Evolutionary conservation across 2,329 filamentous ascomycete species (phyloP), one percentile per base, ranked within the genome.

Genomic region (Geosmithia morbida): DNA sequence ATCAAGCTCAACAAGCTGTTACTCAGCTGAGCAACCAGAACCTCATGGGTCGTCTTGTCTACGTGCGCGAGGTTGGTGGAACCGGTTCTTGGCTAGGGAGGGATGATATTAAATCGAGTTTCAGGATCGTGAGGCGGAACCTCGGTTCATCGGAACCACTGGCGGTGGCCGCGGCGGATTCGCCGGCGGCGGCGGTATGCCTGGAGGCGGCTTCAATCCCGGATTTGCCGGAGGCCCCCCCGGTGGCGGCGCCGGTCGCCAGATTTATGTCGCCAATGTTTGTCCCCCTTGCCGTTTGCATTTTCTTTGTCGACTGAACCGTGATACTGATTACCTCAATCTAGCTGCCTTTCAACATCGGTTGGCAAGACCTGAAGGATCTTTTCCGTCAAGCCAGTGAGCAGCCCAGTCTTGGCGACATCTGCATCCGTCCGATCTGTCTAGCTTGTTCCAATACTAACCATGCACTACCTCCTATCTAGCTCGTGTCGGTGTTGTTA

Each of bases 311-410:
- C 50, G 48, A 53, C n/a, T 44, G 37, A 43, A 53, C 37, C 51
- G 56, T 46, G 49, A 53, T 48, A 46, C 49, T 54, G 37, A 55
- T 49, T 18, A 17, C 17, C 19, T 33, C 43, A 26, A 5, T 57
- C 41, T 68, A 98, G 92, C 85, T 98, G 57, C 92, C 92, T 18
- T 98, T 89, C 71, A 94, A 87, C 54, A 87, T 94, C 57, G 92
- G 92, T 63, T 98, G 92, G 92, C 92, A 98, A 70, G 92, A 98
- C 66, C 72, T 98, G 57, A 98, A 98, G 71, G 92, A 98, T 66
- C 76, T 98, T 55, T 98, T 98, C 76, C 86, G 92, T 61, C 89
- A 96, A 77, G 89, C 92, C 69, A 87, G 89, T 95, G 75, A 76
- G 87, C 74, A 46, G 26, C 5, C 30, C 11, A 13, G 11, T 26